phyloP scores from a whole-genome alignment of 2,329 filamentous ascomycete species.

The Pestalotiopsis sp. region DNA sequence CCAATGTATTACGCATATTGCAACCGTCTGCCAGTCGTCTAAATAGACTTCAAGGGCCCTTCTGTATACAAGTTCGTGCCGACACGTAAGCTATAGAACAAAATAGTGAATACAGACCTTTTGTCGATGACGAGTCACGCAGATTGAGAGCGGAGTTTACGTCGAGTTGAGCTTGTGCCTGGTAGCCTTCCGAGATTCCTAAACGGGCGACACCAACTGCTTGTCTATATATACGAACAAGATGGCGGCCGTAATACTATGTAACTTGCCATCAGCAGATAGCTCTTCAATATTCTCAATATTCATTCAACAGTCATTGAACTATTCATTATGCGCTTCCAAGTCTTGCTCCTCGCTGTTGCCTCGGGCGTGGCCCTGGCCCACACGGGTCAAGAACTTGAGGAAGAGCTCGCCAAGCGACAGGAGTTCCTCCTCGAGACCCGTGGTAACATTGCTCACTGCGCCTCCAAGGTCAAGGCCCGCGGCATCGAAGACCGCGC shows the following conservation, averaged over 20 bases:
- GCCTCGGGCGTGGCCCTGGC: constrained; percentile 29
- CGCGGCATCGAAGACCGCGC: constrained; percentile 47
- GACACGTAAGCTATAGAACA: background rate
- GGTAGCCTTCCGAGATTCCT: background rate
- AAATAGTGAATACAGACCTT: background rate
- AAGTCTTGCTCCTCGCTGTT: constrained; percentile 21
- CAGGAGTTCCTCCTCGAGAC: constrained; percentile 46
- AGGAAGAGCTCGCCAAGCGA: constrained; percentile 51
- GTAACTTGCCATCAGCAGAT: no score
- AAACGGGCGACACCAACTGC: background rate
- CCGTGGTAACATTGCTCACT: constrained; percentile 47
- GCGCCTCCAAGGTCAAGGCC: constrained; percentile 46
- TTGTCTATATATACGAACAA: background rate
- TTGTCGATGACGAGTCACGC: background rate
- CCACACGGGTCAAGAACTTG: constrained; percentile 53
- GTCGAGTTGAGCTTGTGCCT: background rate
- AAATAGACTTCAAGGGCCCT: background rate
- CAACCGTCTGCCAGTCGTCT: background rate
- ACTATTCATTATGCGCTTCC: constrained; percentile 27
- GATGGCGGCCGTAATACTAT: background rate
- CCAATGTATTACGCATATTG: background rate
- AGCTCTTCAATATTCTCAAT: background rate
- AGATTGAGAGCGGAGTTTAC: background rate
- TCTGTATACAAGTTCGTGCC: background rate
- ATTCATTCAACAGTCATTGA: no score